Base-by-base conservation (phyloP, 805 yeast species). In the Saccharomycopsis fermentans region DNA sequence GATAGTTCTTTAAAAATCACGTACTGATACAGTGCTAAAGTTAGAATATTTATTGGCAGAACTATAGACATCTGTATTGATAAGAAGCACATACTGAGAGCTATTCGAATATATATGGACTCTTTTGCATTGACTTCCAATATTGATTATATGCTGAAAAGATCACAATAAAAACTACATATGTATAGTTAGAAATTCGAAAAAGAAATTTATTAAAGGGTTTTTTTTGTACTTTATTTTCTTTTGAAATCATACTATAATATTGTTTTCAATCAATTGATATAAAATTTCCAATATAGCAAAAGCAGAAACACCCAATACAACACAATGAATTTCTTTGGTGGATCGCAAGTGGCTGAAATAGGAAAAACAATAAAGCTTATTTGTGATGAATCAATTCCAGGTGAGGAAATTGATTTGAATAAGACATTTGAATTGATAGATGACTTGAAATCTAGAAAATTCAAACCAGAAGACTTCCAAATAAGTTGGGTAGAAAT, bases 361-460 rank as follows among this genome's bases (percentile, higher is more conserved):
- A 43, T 43, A 21, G 12, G n/a, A 12, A 43, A 24, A 24, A 43
- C 26, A 43, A 43, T 43, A 21, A 43, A 43, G 29, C 27, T 43
- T 21, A 43, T 43, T 43, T 43, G 50, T 43, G 50, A 43, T 21
- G 91, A 86, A 67, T 71, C 84, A 6, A 82, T 87, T 51, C 94
- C 95, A 6, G 78, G 81, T 63, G 94, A 92, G 1, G 92, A 87
- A 63, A 78, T 84, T 58, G 91, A 86, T 63, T 66, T 75, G 32
- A 75, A 81, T 14, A 73, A 77, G 52, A 90, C 92, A 14, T 75
- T 94, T 60, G 98, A 94, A 67, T 80, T 92, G 57, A 86, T 96
- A 55, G 99, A 94, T 69, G 68, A 83, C 48, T 88, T 94, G 40
- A 80, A 97, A 64, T 83, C 92, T 52, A 90, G 90, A 66, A 82